These are phyloP conservation scores for Phytophthora cactorum DNA, from an alignment of 352 stramenopile genomes.

Conservation along the genomic window DNA sequence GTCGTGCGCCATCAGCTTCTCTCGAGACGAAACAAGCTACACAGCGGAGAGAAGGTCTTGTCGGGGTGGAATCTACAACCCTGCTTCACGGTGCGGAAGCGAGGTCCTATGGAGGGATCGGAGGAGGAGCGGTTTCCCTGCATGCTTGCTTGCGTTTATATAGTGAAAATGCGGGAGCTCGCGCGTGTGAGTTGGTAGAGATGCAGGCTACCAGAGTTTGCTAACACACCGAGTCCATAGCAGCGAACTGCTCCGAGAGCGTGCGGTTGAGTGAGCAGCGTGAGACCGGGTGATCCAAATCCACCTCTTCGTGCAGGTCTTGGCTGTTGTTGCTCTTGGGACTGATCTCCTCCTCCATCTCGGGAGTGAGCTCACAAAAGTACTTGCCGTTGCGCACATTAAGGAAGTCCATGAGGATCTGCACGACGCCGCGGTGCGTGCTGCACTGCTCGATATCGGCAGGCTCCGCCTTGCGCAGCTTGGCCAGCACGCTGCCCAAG, in stretches of 20 bases:
- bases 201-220: background rate
- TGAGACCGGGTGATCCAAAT: constrained; percentile 67
- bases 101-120: constrained; percentile 9
- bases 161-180: constrained; percentile 19
- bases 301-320: constrained; percentile 45
- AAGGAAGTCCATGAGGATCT: constrained; percentile 88
- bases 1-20: constrained; percentile 28
- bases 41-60: constrained; percentile 22
- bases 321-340: constrained; percentile 19
- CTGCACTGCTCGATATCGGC: constrained; percentile 62
- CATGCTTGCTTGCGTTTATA: constrained; percentile 33
- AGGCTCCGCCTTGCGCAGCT: constrained; percentile 55
- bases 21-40: constrained; percentile 29
- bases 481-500: constrained; percentile 54
- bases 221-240: constrained; percentile 83
- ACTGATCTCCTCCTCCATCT: constrained; percentile 36
- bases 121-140: background rate
- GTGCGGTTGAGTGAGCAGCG: constrained; percentile 81
- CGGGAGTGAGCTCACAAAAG: constrained; percentile 64
- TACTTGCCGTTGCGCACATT: constrained; percentile 78
- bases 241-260: constrained; percentile 76
- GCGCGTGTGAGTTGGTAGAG: constrained; percentile 3
- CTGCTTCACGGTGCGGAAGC: constrained; percentile 16
- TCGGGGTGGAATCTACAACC: constrained; percentile 33
- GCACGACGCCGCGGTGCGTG: constrained; percentile 73